phyloP scores from a whole-genome alignment of 73 alveolate species.

The Tetrahymena malaccensis region DNA sequence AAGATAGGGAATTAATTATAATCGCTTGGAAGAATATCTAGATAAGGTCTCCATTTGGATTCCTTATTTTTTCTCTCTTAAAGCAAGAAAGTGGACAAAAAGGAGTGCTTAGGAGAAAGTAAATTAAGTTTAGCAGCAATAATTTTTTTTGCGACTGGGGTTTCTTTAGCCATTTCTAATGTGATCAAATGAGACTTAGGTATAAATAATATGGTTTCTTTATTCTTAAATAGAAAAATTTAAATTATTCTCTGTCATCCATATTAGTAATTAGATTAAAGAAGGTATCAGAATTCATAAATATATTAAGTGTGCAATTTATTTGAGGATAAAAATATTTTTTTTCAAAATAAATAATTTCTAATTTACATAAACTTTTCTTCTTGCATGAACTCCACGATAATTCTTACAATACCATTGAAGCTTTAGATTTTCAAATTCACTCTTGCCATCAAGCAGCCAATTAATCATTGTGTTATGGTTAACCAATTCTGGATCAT shows the following conservation, averaged over 20 bases:
- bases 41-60: conserved; percentile 74
- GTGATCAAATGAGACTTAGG: conserved; percentile 89
- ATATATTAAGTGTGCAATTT: too few species aligned
- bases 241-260: not conserved
- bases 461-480: conserved; percentile 51
- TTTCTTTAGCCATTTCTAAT: conserved; percentile 82
- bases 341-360: not conserved
- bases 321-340: too few species aligned
- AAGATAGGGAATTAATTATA: conserved; percentile 86
- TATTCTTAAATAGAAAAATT: conserved; percentile 6
- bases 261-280: not conserved
- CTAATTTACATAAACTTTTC: conserved; percentile 41
- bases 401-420: conserved; percentile 76
- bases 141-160: conserved; percentile 80
- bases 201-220: conserved; percentile 69
- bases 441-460: conserved; percentile 66
- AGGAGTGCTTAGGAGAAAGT: conserved; percentile 94
- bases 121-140: conserved; percentile 66
- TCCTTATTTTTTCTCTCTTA: conserved; percentile 68
- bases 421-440: conserved; percentile 58
- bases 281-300: not conserved
- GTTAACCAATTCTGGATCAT: conserved; percentile 48
- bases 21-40: conserved; percentile 82
- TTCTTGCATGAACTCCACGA: conserved; percentile 87
- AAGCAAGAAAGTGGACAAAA: conserved; percentile 78